Percentiles rank a stretch among this genome's conserved stretches.
Conservation (phyloP, 1,139 yeast genomes). For the Casaregolazyma lundiana region DNA sequence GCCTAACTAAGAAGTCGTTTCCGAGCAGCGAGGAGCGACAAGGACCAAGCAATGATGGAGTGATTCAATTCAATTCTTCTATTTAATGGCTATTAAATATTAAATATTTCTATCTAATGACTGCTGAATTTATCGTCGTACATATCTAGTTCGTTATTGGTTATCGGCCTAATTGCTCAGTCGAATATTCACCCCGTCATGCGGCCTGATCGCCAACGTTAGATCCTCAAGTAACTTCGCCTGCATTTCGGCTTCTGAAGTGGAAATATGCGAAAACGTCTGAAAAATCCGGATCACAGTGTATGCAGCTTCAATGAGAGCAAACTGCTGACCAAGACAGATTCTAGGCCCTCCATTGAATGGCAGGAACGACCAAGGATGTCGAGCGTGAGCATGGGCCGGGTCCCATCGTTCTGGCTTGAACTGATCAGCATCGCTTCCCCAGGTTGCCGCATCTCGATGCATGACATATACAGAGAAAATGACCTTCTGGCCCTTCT, state of each 20-base stretch:
- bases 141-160: background rate
- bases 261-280: conserved; percentile 18
- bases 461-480: conserved; percentile 47
- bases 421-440: conserved; percentile 45
- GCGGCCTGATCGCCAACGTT: conserved; percentile 1
- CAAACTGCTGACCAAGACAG: conserved; percentile 58
- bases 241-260: conserved; percentile 4
- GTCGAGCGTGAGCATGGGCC: conserved; percentile 17
- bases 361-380: conserved; percentile 48
- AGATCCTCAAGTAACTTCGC: conserved; percentile 3
- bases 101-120: no score
- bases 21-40: no score
- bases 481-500: conserved; percentile 45
- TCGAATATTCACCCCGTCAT: conserved; percentile 1
- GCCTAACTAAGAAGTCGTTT: no score
- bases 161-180: background rate
- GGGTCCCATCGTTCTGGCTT: conserved; percentile 49
- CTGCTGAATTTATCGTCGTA: no score
- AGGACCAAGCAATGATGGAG: no score
- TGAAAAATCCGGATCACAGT: conserved; percentile 42
- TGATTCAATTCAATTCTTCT: no score
- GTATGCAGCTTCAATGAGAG: conserved; percentile 52
- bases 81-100: no score
- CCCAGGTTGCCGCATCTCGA: conserved; percentile 43
- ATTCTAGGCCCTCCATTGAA: conserved; percentile 61